Base-by-base conservation (phyloP, 108 stramenopile genomes). In the Nitzschia sp. region DNA sequence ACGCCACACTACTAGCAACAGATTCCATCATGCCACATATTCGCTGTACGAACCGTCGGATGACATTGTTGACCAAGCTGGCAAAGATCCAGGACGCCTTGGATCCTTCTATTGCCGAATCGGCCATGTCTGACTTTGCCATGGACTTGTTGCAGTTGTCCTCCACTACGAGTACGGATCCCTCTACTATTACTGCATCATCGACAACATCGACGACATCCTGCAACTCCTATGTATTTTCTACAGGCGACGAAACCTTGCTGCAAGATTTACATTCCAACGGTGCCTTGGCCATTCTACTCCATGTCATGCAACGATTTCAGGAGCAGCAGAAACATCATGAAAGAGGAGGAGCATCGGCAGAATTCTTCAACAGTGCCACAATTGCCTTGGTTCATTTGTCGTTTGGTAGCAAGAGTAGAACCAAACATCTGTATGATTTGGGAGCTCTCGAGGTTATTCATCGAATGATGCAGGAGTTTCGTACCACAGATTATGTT, bases 391-490 rank as follows among this genome's bases (percentile, higher is more conserved):
- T 67, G 41, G 41, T 67, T 20, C 54, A 67, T 54, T 56, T 67
- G 25, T 42, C 21, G 3, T 67, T 20, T 55, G 22, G 22, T 3
- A 67, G 66, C 41, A 55, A 41, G 34, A 19, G 2, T 6, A 24
- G 66, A 67, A 41, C 51, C 15, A 7, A 26, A 10, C 6, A 25
- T 1, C 6, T 67, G 14, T 67, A 55, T 38, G 37, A 42, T 8
- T 38, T 41, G 10, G 66, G 66, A 24, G 66, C 44, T 21, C 12
- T 55, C 26, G 8, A 21, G 2, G 41, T 8, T 7, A 67, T 55
- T 43, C 22, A 22, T 42, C 66, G 51, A 14, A 67, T 67, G 66
- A 67, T 67, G 66, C 39, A 67, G 40, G 38, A 37, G 2, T 67
- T 50, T 24, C 53, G 54, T 55, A 39, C 66, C 20, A 21, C 55